Percentiles rank a stretch among this genome's conserved stretches.
Evolutionary conservation across 306 rosid species (phyloP).

Genomic region (Vicia sativa): DNA sequence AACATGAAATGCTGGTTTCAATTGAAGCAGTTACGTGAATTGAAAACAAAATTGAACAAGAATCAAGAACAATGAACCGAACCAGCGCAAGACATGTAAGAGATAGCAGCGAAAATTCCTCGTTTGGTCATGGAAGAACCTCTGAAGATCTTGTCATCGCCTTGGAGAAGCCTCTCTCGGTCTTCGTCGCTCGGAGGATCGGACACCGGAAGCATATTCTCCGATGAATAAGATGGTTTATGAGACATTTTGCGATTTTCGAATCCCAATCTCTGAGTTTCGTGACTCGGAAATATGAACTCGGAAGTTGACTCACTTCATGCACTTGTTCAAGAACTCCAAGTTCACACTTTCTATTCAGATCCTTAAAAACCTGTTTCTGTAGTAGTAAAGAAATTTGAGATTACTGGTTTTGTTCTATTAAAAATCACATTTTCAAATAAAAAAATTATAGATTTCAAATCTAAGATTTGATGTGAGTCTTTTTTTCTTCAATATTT

Average conservation of each 20-base stretch:
- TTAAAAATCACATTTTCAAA: no score
- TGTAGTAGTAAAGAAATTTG: no score
- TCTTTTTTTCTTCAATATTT: no score
- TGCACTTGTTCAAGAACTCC: not conserved
- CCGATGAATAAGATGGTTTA: slow-evolving; percentile 52
- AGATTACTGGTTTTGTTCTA: no score
- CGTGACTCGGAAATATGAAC: slow-evolving; percentile 8
- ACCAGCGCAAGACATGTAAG: slow-evolving; percentile 89
- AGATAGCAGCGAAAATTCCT: slow-evolving; percentile 71
- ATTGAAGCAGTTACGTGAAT: not conserved
- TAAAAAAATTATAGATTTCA: no score
- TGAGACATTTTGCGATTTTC: slow-evolving; percentile 42
- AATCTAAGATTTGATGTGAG: no score
- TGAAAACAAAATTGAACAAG: not conserved
- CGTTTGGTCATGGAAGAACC: slow-evolving; percentile 73
- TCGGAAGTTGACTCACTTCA: slow-evolving; percentile 34
- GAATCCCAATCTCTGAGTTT: not conserved
- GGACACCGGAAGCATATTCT: slow-evolving; percentile 62
- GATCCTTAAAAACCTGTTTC: no score
- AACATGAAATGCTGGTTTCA: not conserved
- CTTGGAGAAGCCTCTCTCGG: slow-evolving; percentile 51
- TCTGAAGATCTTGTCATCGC: slow-evolving; percentile 54
- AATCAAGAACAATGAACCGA: not conserved
- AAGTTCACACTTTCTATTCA: no score
- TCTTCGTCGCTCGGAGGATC: slow-evolving; percentile 65